Base-by-base conservation (phyloP, 495 filamentous ascomycete species). In the Geopyxis carbonaria region DNA sequence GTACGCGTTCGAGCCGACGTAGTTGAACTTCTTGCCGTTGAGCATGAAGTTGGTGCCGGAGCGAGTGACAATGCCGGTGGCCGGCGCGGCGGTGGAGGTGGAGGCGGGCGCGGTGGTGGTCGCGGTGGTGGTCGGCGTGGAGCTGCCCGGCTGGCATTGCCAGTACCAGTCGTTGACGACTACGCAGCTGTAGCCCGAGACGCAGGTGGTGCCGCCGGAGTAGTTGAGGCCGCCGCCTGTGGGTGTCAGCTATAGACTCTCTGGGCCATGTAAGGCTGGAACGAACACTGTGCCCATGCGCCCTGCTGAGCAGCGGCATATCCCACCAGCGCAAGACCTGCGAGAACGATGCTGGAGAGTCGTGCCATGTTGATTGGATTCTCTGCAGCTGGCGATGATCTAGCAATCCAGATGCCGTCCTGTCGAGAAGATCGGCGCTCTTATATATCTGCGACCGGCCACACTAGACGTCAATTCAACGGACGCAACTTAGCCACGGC, bases 1-100 rank as follows among this genome's bases (percentile, higher is more conserved):
- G 63, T 82, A 84, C 31, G 68, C 59, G 57, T 85, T 83, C 3
- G 73, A 75, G 10, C 78, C 78, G 3, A 73, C 69, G 51, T 65
- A 78, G 57, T 76, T 48, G 23, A 48, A 40, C 16, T 27, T 6
- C 29, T 28, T 28, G 7, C 25, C 25, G 13, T 28, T 28, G 25
- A 28, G 25, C 7, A 28, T 13, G 13, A 28, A 28, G 7, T 7
- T 7, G 25, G 25, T 28, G 13, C 25, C 25, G 25, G 25, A 28
- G 25, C 7, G 7, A 7, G 25, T 28, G 7, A 28, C 25, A 28
- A 28, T 7, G 25, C 25, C 25, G 13, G 25, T 7, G 25, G 25
- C 7, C 7, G 25, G 25, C 7, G 7, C 25, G 25, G 25, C 13
- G 25, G 25, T 28, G 25, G 25, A 13, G 13, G 25, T 28, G 7